Conservation (phyloP, 139 green algal genomes). For the Auxenochlorella pyrenoidosa region DNA sequence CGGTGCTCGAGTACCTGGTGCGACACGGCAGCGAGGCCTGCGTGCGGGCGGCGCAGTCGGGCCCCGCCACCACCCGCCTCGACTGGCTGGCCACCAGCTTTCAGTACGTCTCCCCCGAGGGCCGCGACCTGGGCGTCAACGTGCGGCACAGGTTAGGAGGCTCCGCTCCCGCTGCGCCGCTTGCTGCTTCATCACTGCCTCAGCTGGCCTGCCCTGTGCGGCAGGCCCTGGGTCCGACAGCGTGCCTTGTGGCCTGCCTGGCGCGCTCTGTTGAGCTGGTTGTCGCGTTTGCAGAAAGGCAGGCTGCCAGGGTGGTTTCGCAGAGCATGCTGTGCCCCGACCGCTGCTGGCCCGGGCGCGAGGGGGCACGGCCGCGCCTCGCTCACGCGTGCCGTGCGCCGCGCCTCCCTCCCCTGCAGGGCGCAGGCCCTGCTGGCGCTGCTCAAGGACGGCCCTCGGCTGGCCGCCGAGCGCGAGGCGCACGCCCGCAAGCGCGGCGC, state of each 20-base stretch:
- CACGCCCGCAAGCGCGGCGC: constrained; percentile 31
- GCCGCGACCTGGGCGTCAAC: constrained; percentile 86
- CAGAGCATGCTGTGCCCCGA: no score
- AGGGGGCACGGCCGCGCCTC: no score
- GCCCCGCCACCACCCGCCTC: constrained; percentile 57
- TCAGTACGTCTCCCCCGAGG: constrained; percentile 61
- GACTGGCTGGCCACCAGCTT: constrained; percentile 74
- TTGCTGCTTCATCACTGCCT: no score
- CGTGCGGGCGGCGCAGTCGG: constrained; percentile 43
- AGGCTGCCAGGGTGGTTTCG: no score
- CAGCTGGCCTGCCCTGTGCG: no score
- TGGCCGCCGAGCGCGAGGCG: constrained; percentile 59
- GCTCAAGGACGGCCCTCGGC: constrained; percentile 55
- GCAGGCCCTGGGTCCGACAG: no score
- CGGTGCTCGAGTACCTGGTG: constrained; percentile 90
- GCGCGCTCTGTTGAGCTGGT: no score
- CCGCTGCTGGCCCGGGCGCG: no score
- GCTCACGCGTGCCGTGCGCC: neutral
- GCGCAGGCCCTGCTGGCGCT: constrained; percentile 64
- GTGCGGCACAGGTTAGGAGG: constrained; percentile 78
- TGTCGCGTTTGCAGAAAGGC: no score
- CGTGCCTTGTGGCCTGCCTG: no score
- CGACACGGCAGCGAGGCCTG: constrained; percentile 63
- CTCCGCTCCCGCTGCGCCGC: no score
- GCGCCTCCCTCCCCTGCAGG: constrained; percentile 28